A percentile compares a stretch with the other conserved stretches of the same genome.
Evolutionary conservation across 495 filamentous ascomycete genomes (phyloP).

Genomic region (Hyaloscypha bicolor): DNA sequence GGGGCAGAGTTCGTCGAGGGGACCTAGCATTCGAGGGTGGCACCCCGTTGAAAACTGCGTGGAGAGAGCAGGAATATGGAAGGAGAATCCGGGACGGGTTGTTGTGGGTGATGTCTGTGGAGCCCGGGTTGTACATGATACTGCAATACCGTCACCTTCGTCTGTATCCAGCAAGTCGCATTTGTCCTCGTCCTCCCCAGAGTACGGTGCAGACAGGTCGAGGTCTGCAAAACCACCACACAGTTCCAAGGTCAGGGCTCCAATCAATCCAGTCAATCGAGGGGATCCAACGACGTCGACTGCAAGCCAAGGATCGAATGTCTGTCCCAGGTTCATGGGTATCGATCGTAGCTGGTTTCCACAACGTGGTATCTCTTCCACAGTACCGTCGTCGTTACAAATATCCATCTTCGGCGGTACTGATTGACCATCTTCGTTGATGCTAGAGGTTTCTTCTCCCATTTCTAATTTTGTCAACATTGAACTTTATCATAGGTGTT

Average conservation of each 20-base stretch:
- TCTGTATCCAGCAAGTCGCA: too few species aligned
- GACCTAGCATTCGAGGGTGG: not conserved
- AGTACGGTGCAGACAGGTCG: not conserved
- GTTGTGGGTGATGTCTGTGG: too few species aligned
- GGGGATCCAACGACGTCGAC: not conserved
- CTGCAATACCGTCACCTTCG: too few species aligned
- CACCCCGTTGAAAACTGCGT: not conserved
- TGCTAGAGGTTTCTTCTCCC: too few species aligned
- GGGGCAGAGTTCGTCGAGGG: not conserved
- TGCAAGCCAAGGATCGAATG: not conserved
- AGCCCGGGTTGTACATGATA: too few species aligned
- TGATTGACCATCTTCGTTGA: too few species aligned
- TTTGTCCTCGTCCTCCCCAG: not conserved
- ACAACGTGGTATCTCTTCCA: not conserved
- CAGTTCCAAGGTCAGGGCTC: not conserved
- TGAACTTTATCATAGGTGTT: too few species aligned
- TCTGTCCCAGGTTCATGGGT: not conserved
- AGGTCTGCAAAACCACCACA: not conserved
- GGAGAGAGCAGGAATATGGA: not conserved
- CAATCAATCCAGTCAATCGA: conserved; percentile 2
- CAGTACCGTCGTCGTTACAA: not conserved
- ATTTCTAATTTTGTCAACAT: too few species aligned
- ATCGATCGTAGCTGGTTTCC: not conserved
- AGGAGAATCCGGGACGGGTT: too few species aligned
- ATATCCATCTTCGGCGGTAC: not conserved